Conservation (phyloP, 2,329 filamentous ascomycete genomes). For the Xylariaceae sp. region DNA sequence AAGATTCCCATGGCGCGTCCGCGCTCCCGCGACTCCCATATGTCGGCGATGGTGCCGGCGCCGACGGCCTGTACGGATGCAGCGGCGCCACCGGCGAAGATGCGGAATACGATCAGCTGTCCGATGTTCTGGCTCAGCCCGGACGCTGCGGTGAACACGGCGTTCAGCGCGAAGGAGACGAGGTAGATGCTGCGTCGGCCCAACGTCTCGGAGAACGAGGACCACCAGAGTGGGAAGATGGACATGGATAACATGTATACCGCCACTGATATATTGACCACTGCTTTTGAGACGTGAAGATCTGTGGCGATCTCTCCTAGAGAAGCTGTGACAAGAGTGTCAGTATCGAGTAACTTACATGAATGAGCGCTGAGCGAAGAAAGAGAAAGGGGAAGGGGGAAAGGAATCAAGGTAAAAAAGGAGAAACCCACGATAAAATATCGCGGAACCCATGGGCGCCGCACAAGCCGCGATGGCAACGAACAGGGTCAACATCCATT, state of each 20-base stretch:
- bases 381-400: neutral
- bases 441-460: slow-evolving; percentile 83
- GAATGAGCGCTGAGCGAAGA: neutral
- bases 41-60: slow-evolving; percentile 81
- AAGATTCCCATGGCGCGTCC: slow-evolving; percentile 84
- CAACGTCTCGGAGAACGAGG: slow-evolving; percentile 75
- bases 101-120: slow-evolving; percentile 80
- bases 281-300: slow-evolving; percentile 66
- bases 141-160: slow-evolving; percentile 72
- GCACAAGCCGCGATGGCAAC: slow-evolving; percentile 78
- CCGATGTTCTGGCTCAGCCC: slow-evolving; percentile 72
- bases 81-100: slow-evolving; percentile 76
- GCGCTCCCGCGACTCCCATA: slow-evolving; percentile 76
- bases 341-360: slow-evolving; percentile 10
- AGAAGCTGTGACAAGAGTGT: slow-evolving; percentile 60
- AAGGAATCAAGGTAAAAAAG: neutral
- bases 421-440: slow-evolving; percentile 74
- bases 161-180: slow-evolving; percentile 74
- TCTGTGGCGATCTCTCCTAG: slow-evolving; percentile 68
- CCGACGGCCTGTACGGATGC: slow-evolving; percentile 84
- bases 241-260: slow-evolving; percentile 85
- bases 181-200: slow-evolving; percentile 83
- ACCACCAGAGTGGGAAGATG: slow-evolving; percentile 89
- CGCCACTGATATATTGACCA: slow-evolving; percentile 78
- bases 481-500: slow-evolving; percentile 84